Conservation (phyloP, 129 eudicot genomes). For the Rutidosis leptorrhynchoides region DNA sequence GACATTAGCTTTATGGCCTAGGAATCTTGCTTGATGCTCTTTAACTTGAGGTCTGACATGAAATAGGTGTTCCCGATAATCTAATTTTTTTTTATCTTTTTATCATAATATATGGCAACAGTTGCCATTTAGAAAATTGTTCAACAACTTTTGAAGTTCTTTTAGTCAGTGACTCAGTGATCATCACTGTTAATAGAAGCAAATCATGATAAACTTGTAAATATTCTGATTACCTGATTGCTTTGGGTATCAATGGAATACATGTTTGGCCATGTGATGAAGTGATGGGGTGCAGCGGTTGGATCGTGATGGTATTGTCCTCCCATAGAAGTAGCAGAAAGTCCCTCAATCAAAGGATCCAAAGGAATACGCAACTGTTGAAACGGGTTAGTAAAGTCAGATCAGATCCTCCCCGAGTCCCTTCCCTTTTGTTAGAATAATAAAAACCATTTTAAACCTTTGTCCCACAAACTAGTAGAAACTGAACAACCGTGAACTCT, state of each 20-base stretch:
- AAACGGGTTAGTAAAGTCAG: background rate
- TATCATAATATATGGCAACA: conserved; percentile 10
- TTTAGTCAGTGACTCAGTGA: background rate
- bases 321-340: conserved; percentile 27
- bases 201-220: background rate
- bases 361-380: conserved; percentile 3
- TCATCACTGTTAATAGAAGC: background rate
- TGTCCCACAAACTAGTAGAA: background rate
- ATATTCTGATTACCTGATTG: conserved; percentile 37
- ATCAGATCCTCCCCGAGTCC: too few species aligned
- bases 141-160: background rate
- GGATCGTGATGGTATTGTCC: conserved; percentile 26
- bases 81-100: background rate
- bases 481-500: background rate
- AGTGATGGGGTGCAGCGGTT: conserved; percentile 31
- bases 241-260: conserved; percentile 44
- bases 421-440: conserved; percentile 5
- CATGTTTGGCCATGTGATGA: conserved; percentile 38
- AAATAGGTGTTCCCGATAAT: background rate
- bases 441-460: background rate
- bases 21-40: background rate
- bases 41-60: background rate
- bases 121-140: background rate
- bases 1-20: background rate
- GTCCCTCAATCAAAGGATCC: conserved; percentile 39